Evolutionary conservation across 208 protist species (phyloP), one percentile per base, ranked within the genome.

Genomic region (Acanthamoeba triangularis): DNA sequence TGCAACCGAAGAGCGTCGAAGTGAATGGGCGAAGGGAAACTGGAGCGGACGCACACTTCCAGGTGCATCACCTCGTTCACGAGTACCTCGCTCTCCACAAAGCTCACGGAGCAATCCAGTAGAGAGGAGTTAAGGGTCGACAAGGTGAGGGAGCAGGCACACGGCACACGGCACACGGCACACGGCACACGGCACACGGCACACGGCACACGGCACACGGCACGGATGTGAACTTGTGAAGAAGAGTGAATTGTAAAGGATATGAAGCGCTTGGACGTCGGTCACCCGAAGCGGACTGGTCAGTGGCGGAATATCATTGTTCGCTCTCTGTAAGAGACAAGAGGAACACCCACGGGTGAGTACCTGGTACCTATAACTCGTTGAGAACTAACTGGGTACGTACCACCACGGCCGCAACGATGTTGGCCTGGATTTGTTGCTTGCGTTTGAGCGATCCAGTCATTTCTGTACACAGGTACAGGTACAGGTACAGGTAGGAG

Each of bases 391-490:
- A 78, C 14, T 14, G 65, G 65, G 25, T 28, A 16, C 10, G 28
- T 67, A 90, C 82, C 47, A 1, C 18, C 10, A 90, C 1, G 13
- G 82, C 82, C 13, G 44, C 47, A 25, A 67, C 20, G 23, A 90
- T 20, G 16, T 65, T 20, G 28, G 82, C 47, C 56, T 90, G 82
- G 25, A 90, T 90, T 13, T 59, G 47, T 90, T 90, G 82, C 37
- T 90, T 90, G n/a, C 56, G 44, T 33, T 90, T 59, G 28, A 44
- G 47, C 25, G 47, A 52, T 6, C 56, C 47, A 8, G 52, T 59
- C 82, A 90, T 69, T 11, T 90, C 82, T 88, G 49, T n/a, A 8
- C 25, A 65, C 49, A 54, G 49, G 13, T 56, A 14, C 41, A 16
- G 76, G 7, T 72, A 16, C 5, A 23, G 10, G 30, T 72, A 16